Conservation (phyloP, 768 basidiomycete species). For the Lanmaoa pseudosensibilis region DNA sequence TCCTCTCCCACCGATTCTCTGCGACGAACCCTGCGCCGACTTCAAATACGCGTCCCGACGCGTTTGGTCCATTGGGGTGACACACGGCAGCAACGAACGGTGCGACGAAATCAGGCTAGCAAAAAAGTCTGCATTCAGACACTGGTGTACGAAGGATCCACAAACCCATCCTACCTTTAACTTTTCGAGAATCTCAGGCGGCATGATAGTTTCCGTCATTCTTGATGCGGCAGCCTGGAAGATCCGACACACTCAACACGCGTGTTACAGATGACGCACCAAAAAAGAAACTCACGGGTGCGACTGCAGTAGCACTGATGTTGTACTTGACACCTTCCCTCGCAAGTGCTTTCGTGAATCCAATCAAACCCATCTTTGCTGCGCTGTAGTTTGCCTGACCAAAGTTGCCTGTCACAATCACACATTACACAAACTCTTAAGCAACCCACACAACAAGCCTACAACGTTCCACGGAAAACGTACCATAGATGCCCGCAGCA, state of each 20-base stretch:
- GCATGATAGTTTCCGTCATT: slow-evolving; percentile 96
- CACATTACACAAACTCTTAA: background rate
- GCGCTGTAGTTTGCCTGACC: slow-evolving; percentile 98
- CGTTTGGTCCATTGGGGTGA: slow-evolving; percentile 80
- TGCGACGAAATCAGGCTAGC: slow-evolving; percentile 81
- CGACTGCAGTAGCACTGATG: slow-evolving; percentile 84
- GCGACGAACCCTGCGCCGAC: slow-evolving; percentile 91
- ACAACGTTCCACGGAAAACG: slow-evolving; percentile 14
- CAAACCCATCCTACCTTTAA: slow-evolving; percentile 51
- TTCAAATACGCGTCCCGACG: slow-evolving; percentile 84
- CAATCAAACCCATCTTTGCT: slow-evolving; percentile 94
- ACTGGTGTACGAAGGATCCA: background rate
- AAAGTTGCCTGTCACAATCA: slow-evolving; percentile 67
- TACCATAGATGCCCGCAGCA: slow-evolving; percentile 91
- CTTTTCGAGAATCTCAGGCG: slow-evolving; percentile 89
- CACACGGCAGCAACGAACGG: slow-evolving; percentile 88
- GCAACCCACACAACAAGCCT: background rate
- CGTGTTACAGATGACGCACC: background rate
- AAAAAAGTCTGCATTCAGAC: background rate
- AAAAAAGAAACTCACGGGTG: slow-evolving; percentile 60
- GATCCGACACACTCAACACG: background rate
- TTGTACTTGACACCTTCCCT: slow-evolving; percentile 90
- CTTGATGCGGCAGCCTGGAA: slow-evolving; percentile 82
- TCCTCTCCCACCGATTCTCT: slow-evolving; percentile 92
- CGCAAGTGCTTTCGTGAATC: slow-evolving; percentile 90